Evolutionary conservation across 2,329 filamentous ascomycete species (phyloP).

Genomic region (Penicillium italicum): DNA sequence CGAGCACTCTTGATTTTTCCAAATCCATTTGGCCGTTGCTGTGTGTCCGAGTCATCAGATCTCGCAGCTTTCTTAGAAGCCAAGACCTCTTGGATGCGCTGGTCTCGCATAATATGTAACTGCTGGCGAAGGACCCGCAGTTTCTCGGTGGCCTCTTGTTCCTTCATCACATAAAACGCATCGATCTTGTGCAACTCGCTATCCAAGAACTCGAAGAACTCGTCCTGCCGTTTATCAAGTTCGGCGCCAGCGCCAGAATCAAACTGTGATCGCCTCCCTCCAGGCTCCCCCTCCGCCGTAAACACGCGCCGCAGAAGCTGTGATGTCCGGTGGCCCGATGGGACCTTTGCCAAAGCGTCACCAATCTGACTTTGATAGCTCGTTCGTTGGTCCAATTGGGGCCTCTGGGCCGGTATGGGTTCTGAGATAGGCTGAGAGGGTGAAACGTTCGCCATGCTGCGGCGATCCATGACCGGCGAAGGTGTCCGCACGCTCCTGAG

Average conservation of each 20-base stretch:
- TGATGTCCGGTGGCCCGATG: conserved; percentile 26
- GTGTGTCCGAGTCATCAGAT: conserved; percentile 22
- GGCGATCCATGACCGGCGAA: conserved; percentile 24
- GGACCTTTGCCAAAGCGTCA: conserved; percentile 23
- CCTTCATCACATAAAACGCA: conserved; percentile 80
- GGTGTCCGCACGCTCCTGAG: conserved; percentile 23
- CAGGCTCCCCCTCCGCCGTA: conserved; percentile 39
- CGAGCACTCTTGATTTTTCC: conserved; percentile 25
- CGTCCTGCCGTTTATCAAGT: conserved; percentile 69
- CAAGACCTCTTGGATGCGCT: conserved; percentile 69
- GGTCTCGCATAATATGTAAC: conserved; percentile 87
- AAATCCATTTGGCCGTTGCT: conserved; percentile 23
- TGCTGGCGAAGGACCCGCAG: conserved; percentile 72
- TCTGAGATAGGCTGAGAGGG: conserved; percentile 3
- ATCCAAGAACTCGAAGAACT: conserved; percentile 85
- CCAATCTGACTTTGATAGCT: conserved; percentile 16
- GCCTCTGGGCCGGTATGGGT: conserved; percentile 2
- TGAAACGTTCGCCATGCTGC: neutral
- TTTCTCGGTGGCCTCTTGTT: conserved; percentile 74
- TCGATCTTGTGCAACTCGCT: conserved; percentile 87
- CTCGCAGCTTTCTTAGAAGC: conserved; percentile 37
- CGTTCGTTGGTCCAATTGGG: conserved; percentile 7
- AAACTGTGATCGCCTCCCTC: conserved; percentile 49
- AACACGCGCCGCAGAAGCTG: conserved; percentile 42
- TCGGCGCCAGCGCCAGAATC: conserved; percentile 54